Base-by-base conservation (phyloP, 169 alveolate genomes). In the Plasmodium knowlesi region DNA sequence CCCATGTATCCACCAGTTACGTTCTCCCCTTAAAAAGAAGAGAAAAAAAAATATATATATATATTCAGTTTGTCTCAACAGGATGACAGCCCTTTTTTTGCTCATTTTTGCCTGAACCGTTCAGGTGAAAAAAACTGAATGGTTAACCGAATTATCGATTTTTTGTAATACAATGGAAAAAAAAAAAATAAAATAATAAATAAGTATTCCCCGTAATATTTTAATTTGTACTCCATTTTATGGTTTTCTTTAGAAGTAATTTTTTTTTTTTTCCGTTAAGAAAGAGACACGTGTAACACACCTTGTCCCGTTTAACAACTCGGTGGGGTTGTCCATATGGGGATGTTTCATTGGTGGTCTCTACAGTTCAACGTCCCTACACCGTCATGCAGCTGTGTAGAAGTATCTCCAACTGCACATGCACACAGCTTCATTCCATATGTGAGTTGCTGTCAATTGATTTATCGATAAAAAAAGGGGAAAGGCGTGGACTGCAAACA, bases 81-180 rank as follows among this genome's bases (percentile, higher is more conserved):
- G 22, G 61, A 22, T 50, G 25, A 16, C 16, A 34, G 34, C n/a
- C 76, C 37, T 67, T 22, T 67, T 67, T 67, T 67, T 67, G 39
- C 14, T 67, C 22, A 67, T 67, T 25, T 67, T 67, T 67, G 37
- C 76, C 76, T 67, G 76, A 67, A 67, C 76, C n/a, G 76, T 67
- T 67, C 76, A 67, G 76, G 37, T 25, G 76, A 67, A 67, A 67
- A 67, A n/a, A n/a, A n/a, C n/a, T n/a, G n/a, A n/a, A n/a, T n/a
- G 8, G 37, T 67, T 67, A 67, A 16, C 41, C 9, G 41, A 5
- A 25, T 22, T 67, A 8, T 67, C 6, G 1, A 5, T 67, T 67
- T 67, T 25, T 67, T 67, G 5, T 41, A n/a, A n/a, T n/a, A n/a
- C n/a, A n/a, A n/a, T n/a, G n/a, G n/a, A n/a, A n/a, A n/a, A n/a